These are phyloP conservation scores for Pyrenochaeta sp. DNA, from an alignment of 2,329 filamentous ascomycete genomes.

Conservation along the genomic window DNA sequence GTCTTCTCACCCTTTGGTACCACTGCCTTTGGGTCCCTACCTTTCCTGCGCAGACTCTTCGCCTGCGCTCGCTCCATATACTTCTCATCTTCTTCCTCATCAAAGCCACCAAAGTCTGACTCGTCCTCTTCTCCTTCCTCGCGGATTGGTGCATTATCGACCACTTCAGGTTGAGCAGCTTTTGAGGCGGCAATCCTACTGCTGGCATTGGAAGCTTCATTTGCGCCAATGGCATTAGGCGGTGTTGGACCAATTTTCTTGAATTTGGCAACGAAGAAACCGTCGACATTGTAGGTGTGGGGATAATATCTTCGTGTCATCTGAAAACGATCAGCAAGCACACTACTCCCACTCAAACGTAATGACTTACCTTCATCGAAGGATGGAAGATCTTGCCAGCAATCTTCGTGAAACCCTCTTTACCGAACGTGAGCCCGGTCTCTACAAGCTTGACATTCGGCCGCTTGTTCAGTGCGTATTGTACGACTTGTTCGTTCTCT, in stretches of 20 bases:
- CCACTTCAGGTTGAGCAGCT: conserved; percentile 54
- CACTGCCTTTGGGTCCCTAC: conserved; percentile 55
- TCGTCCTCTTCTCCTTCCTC: conserved; percentile 50
- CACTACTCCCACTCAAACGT: too few relatives aligned
- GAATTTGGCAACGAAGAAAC: conserved; percentile 98
- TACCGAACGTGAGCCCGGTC: conserved; percentile 88
- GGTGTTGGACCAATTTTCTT: conserved; percentile 88
- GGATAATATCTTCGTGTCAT: conserved; percentile 48
- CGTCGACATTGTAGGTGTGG: conserved; percentile 71
- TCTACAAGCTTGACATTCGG: conserved; percentile 95
- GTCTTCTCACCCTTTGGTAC: conserved; percentile 26
- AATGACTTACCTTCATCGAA: conserved; percentile 75
- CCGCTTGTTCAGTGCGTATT: conserved; percentile 89
- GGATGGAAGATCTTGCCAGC: conserved; percentile 92
- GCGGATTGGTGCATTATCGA: conserved; percentile 75
- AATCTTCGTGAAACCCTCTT: conserved; percentile 89
- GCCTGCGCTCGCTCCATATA: conserved; percentile 58
- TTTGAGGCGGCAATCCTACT: conserved; percentile 51
- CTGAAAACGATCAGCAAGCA: conserved; percentile 63
- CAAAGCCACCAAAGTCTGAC: conserved; percentile 59
- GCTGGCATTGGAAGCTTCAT: conserved; percentile 36
- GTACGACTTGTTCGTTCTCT: conserved; percentile 92
- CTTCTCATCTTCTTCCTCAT: conserved; percentile 59
- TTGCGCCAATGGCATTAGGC: conserved; percentile 59
- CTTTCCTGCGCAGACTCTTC: conserved; percentile 55